Conservation (phyloP, 768 basidiomycete species). For the Lactarius deliciosus region DNA sequence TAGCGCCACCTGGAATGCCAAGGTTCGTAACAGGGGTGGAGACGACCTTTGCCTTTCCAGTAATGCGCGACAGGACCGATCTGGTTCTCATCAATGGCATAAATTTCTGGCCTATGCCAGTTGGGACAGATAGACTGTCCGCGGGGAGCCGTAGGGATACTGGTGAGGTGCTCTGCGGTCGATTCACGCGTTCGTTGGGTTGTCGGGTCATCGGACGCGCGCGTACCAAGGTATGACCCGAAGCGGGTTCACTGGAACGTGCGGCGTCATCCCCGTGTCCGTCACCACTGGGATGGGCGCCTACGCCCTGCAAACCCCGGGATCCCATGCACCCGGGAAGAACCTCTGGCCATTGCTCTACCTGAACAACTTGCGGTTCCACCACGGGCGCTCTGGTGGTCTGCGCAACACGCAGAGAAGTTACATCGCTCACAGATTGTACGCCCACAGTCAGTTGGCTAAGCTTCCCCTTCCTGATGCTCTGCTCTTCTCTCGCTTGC, state of each 20-base stretch:
- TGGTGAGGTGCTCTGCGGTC: neutral
- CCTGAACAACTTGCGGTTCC: neutral
- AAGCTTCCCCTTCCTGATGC: neutral
- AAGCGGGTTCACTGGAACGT: neutral
- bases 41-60: conserved; percentile 1
- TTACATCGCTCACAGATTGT: neutral
- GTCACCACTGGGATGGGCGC: neutral
- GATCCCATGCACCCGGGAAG: neutral
- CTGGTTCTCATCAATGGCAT: conserved; percentile 2
- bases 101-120: neutral
- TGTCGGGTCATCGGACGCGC: neutral
- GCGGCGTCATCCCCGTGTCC: neutral
- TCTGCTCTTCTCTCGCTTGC: neutral
- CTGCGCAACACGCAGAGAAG: neutral
- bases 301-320: neutral
- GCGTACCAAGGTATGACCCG: neutral
- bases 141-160: neutral
- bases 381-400: neutral
- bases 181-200: neutral
- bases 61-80: conserved; percentile 2
- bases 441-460: neutral
- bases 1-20: neutral
- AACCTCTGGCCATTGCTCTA: neutral
- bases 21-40: neutral
- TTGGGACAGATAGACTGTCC: neutral